Percentiles rank a stretch among this genome's conserved stretches.
Conservation (phyloP, 345 rosid genomes). For the Chamaenerion angustifolium region DNA sequence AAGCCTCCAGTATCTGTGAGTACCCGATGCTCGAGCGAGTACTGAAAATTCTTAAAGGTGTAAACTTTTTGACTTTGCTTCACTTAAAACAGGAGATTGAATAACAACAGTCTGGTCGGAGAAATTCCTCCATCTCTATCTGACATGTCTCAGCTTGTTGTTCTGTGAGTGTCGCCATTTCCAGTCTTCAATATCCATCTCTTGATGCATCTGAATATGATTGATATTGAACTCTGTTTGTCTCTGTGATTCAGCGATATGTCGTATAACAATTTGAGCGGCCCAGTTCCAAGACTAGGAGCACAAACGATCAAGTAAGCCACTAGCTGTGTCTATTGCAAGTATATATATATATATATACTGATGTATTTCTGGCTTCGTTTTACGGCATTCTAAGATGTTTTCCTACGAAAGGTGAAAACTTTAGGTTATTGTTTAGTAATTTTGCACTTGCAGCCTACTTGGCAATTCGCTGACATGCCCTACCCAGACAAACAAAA, state of each 20-base stretch:
- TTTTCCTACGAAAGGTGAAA: too few species aligned
- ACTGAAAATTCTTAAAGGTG: conserved; percentile 1
- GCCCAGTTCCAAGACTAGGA: conserved; percentile 34
- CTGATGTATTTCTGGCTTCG: too few species aligned
- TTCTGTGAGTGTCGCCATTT: conserved; percentile 39
- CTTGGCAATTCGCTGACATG: conserved; percentile 74
- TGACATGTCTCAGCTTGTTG: conserved; percentile 60
- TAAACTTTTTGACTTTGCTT: conserved; percentile 2
- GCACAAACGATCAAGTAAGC: conserved; percentile 63
- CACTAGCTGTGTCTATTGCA: too few species aligned
- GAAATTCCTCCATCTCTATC: conserved; percentile 54
- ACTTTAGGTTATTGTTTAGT: too few species aligned
- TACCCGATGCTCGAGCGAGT: conserved; percentile 1
- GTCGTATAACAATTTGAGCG: conserved; percentile 50
- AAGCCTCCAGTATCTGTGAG: conserved; percentile 69
- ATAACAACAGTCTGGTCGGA: conserved; percentile 66
- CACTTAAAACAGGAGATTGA: conserved; percentile 52
- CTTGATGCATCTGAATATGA: too few species aligned
- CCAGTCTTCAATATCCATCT: neutral
- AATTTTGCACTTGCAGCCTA: conserved; percentile 31
- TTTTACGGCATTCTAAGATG: too few species aligned
- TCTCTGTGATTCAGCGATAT: conserved; percentile 26
- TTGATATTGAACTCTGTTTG: neutral
- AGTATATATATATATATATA: too few species aligned
- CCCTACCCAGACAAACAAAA: conserved; percentile 34